Evolutionary conservation across 192 early-diverging fungal genomes (phyloP), one percentile per base, ranked within the genome.

Genomic region (Jimgerdemannia flammicorona): DNA sequence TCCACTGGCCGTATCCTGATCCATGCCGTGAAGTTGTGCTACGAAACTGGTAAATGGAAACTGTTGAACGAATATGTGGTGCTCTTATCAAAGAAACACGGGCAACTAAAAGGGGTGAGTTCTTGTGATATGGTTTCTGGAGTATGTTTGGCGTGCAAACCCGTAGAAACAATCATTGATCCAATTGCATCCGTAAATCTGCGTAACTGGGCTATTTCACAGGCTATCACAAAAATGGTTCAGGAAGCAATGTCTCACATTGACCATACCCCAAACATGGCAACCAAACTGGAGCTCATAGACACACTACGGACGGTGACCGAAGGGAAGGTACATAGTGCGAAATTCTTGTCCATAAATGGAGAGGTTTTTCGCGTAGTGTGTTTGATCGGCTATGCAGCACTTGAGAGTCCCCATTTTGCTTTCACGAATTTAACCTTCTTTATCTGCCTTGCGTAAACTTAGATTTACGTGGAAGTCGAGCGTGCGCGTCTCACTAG

Each of bases 401-500:
- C 29, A 29, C 29, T 29, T 29, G 29, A 29, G 29, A 1, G 29
- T 29, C 1, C 29, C 29, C 29, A 29, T 29, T 29, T 29, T 29
- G 29, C 29, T 29, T 29, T 29, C 29, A 29, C 29, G 14, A 65
- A 65, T 65, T 65, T 65, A 19, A 19, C 64, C 14, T 65, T 14
- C 64, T 65, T n/a, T n/a, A 1, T 18, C 64, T 19, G 19, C 19
- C 19, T n/a, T n/a, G 64, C 67, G 29, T 29, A 29, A 29, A 4
- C 4, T 65, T 77, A 96, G 93, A 98, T 99, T 67, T 97, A 95
- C 83, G 95, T 99, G n/a, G 98, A 99, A 85, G 95, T 98, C 3
- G 96, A 98, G 80, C 90, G 97, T 18, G 98, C 98, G 8, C 90
- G 98, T 7, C 84, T 99, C 78, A 98, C 98, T 9, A 87, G 93